Base-by-base conservation (phyloP, 2,329 filamentous ascomycete species). In the Phaeomoniella chlamydospora region DNA sequence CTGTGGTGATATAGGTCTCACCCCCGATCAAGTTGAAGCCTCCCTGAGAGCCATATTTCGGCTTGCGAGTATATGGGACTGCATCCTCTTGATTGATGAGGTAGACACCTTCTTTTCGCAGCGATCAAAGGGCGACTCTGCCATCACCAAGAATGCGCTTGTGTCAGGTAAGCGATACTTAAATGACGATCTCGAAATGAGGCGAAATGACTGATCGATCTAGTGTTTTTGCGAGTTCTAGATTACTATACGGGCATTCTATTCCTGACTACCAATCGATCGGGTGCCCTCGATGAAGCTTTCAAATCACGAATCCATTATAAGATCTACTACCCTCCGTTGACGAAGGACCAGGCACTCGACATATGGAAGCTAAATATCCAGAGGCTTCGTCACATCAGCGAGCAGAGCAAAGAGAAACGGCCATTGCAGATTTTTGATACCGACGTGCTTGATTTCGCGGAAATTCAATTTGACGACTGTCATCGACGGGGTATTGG, bases 1-100 rank as follows among this genome's bases (percentile, higher is more conserved):
- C 0, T 68, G 64, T 9, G 65, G 66, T 32, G 64, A 68, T 38
- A 54, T 65, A 0, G 60, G 62, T 11, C 46, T 60, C n/a, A 58
- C 55, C 0, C 57, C 64, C 0, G 42, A 51, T 3, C 54, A 61
- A 2, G 59, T 67, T 2, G 64, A 67, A 45, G 40, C 40, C 0
- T 53, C 49, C 1, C 50, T 67, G 1, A 57, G 53, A 42, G 54
- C 63, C 2, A 57, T 65, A 4, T 66, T 67, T 48, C 53, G 55
- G 1, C 51, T 61, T 0, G 61, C 61, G 0, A 49, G 59, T 31
- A 39, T 56, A 0, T 64, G 48, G 46, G 42, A 45, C 6, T 45
- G 43, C 31, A 34, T 49, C 3, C 29, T 47, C 30, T 37, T 49
- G n/a, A 22, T 48, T 16, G 45, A 36, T 17, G 34, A 39, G 22